Evolutionary conservation across 768 basidiomycete species (phyloP).

Genomic region (Panaeolus cyanescens): DNA sequence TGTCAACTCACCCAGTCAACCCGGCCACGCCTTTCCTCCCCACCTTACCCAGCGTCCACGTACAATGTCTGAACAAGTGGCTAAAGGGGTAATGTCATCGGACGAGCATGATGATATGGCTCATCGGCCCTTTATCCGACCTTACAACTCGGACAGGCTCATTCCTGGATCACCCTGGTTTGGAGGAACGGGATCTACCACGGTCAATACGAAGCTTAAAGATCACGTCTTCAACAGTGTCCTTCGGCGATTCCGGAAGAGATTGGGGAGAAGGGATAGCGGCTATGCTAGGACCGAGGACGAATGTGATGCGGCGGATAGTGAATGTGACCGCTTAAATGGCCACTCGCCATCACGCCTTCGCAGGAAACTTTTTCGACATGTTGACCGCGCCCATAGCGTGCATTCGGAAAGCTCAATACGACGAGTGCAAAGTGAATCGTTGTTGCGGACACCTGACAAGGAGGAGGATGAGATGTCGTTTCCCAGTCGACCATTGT

Average conservation of each 20-base stretch:
- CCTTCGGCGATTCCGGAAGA: constrained; percentile 69
- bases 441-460: constrained; percentile 40
- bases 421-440: constrained; percentile 69
- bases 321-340: constrained; percentile 23
- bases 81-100: constrained; percentile 16
- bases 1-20: constrained; percentile 46
- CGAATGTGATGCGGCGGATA: constrained; percentile 44
- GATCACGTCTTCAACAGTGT: constrained; percentile 95
- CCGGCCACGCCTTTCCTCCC: constrained; percentile 29
- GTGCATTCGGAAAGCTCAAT: constrained; percentile 47
- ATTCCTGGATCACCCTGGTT: constrained; percentile 60
- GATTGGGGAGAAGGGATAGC: constrained; percentile 40
- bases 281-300: constrained; percentile 50
- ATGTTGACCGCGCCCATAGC: constrained; percentile 39
- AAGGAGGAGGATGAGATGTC: constrained; percentile 23
- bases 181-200: constrained; percentile 89
- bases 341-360: constrained; percentile 19
- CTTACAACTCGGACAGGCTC: constrained; percentile 42
- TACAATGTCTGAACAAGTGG: constrained; percentile 10
- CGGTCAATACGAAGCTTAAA: constrained; percentile 91
- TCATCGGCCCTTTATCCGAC: constrained; percentile 37
- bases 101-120: constrained; percentile 30
- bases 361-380: constrained; percentile 43
- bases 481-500: constrained; percentile 7
- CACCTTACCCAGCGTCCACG: constrained; percentile 22